Conservation (phyloP, 192 early-diverging fungal genomes). For the Entophlyctis helioformis region DNA sequence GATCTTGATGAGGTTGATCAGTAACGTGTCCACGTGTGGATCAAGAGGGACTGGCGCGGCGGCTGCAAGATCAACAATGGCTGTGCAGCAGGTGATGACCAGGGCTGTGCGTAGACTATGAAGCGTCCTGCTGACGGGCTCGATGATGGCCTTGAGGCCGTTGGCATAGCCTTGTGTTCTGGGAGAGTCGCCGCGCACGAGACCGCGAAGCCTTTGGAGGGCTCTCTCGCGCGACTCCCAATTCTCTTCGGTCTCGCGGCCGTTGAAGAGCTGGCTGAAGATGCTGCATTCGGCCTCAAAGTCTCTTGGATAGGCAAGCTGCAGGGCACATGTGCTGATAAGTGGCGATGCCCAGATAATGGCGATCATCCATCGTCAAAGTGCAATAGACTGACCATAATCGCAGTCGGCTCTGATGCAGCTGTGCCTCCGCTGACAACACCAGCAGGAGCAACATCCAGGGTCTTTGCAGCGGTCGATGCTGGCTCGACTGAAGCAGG, state of each 20-base stretch:
- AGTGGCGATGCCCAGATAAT: no score
- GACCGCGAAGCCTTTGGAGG: constrained; percentile 10
- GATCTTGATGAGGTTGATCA: constrained; percentile 14
- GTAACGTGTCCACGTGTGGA: constrained; percentile 6
- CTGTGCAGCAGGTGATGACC: constrained; percentile 13
- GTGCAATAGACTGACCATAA: no score
- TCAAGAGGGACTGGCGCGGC: constrained; percentile 4
- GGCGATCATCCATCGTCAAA: no score
- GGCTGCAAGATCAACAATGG: constrained; percentile 3
- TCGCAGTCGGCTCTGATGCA: no score
- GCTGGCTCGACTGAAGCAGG: no score
- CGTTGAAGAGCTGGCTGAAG: constrained; percentile 7
- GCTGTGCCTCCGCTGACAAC: no score
- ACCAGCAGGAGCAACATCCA: no score
- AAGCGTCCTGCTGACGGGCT: constrained; percentile 9
- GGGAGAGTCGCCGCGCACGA: constrained; percentile 7
- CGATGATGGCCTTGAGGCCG: background rate
- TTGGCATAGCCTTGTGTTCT: background rate
- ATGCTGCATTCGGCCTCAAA: no score
- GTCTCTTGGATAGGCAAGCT: no score
- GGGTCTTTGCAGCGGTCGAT: no score
- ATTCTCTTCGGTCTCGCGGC: constrained; percentile 25
- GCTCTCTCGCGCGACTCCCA: constrained; percentile 18
- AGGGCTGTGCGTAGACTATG: constrained; percentile 20
- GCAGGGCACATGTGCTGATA: no score